Base-by-base conservation (phyloP, 164 flowering plant genomes). In the Paratinospora sagittata region DNA sequence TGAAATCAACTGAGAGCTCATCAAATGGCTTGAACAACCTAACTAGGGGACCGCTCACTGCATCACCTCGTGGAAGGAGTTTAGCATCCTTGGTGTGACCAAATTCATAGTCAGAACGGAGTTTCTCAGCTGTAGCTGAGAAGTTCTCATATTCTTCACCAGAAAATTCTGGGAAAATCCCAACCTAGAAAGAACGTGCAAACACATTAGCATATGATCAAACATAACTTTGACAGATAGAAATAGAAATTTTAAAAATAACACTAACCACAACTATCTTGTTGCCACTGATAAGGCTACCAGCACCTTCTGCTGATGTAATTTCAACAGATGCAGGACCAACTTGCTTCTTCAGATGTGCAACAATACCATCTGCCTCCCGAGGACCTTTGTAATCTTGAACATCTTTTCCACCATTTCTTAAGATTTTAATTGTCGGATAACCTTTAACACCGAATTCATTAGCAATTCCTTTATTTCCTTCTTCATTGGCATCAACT, bases 11-110 rank as follows among this genome's bases (percentile, higher is more conserved):
- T 73, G 84, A 78, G 39, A 85, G 88, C 75, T 94, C 98, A 85
- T 94, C 98, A 82, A 92, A 94, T 66, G 97, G 97, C 83, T 94
- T 94, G 73, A 92, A 83, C 72, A 94, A 73, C 79, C 98, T 85
- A 74, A 94, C 77, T 1, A 77, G 49, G 27, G 98, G 94, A 7
- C 83, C 87, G 27, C 81, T 63, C 12, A 90, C 86, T 11, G 95
- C 84, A 47, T 88, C 96, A 2, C 97, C 97, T 24, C 84, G 89
- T 68, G 97, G 96, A 77, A 94, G 90, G 65, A 79, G 81, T 66
- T 90, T 92, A 61, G 94, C 93, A 78, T 89, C 89, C 75, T 75
- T 71, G 63, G 98, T 90, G 74, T 92, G 97, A 65, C 83, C 92
- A 75, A 94, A 91, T 3, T 87, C 91, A 78, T 88, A 89, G 66